These are phyloP conservation scores for Dipodascus albidus DNA, from an alignment of 805 yeast genomes.

Conservation along the genomic window DNA sequence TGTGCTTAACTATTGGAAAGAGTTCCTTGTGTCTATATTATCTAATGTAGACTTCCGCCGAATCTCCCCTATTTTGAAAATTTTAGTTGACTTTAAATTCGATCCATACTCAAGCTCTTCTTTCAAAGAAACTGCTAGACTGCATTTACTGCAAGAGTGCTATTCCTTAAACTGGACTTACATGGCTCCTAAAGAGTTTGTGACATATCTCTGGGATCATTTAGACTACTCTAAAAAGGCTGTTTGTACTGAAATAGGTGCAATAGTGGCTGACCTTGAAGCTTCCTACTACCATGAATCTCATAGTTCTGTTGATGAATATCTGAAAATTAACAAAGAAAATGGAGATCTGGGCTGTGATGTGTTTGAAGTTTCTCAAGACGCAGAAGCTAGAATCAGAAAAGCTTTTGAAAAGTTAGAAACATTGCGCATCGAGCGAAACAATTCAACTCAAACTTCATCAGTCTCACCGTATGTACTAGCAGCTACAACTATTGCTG, in stretches of 20 bases:
- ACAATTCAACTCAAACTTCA: background rate
- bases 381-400: constrained; percentile 29
- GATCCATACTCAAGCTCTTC: constrained; percentile 48
- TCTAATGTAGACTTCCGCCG: constrained; percentile 47
- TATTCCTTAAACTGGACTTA: constrained; percentile 43
- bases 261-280: constrained; percentile 39
- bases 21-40: constrained; percentile 66
- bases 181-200: constrained; percentile 24
- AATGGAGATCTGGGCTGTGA: constrained; percentile 29
- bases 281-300: constrained; percentile 34
- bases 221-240: constrained; percentile 58
- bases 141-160: constrained; percentile 40
- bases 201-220: constrained; percentile 35
- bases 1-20: constrained; percentile 59
- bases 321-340: constrained; percentile 28
- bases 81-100: constrained; percentile 36
- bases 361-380: constrained; percentile 21
- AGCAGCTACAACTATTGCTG: constrained; percentile 51
- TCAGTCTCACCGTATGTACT: constrained; percentile 40
- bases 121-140: constrained; percentile 48
- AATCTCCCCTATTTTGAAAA: constrained; percentile 37
- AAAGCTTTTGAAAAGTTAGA: constrained; percentile 36
- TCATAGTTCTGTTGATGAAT: constrained; percentile 28
- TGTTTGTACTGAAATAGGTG: constrained; percentile 59
- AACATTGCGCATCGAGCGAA: constrained; percentile 24